phyloP scores from a whole-genome alignment of 768 basidiomycete genomes.

The Tricholoma hemisulphureum region DNA sequence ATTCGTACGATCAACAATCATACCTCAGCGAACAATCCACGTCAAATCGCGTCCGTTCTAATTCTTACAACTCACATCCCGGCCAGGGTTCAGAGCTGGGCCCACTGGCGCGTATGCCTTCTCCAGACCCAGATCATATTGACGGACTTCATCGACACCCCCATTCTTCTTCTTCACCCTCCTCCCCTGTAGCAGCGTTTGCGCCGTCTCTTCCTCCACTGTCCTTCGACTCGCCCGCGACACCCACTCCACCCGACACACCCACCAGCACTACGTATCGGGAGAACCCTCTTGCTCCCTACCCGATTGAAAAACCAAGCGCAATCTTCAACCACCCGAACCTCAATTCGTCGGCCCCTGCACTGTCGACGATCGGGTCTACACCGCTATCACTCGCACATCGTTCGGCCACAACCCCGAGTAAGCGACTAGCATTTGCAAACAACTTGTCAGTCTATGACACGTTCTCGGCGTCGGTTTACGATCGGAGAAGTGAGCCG shows the following conservation, averaged over 20 bases:
- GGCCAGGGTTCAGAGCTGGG: conserved; percentile 54
- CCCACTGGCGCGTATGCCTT: conserved; percentile 78
- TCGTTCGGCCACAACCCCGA: conserved; percentile 66
- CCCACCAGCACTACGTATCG: conserved; percentile 25
- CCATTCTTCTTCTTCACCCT: conserved; percentile 50
- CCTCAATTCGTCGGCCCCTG: conserved; percentile 86
- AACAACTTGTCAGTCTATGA: conserved; percentile 92
- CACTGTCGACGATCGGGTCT: conserved; percentile 59
- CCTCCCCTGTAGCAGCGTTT: conserved; percentile 7
- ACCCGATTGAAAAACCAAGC: conserved; percentile 44
- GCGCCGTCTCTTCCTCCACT: conserved; percentile 45
- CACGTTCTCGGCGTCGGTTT: conserved; percentile 89
- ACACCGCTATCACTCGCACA: conserved; percentile 58
- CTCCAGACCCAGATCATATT: conserved; percentile 82
- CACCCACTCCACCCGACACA: conserved; percentile 39
- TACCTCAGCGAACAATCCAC: conserved; percentile 49
- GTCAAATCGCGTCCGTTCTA: conserved; percentile 66
- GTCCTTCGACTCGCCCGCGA: conserved; percentile 47
- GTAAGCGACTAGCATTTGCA: conserved; percentile 83
- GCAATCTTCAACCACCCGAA: conserved; percentile 78
- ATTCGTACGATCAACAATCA: conserved; percentile 61
- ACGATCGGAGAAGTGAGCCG: conserved; percentile 93
- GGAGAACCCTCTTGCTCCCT: conserved; percentile 30
- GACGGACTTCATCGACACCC: conserved; percentile 79
- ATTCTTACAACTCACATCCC: conserved; percentile 71